Evolutionary conservation across 2,329 filamentous ascomycete genomes (phyloP).

Genomic region (Apiospora pterosperma): DNA sequence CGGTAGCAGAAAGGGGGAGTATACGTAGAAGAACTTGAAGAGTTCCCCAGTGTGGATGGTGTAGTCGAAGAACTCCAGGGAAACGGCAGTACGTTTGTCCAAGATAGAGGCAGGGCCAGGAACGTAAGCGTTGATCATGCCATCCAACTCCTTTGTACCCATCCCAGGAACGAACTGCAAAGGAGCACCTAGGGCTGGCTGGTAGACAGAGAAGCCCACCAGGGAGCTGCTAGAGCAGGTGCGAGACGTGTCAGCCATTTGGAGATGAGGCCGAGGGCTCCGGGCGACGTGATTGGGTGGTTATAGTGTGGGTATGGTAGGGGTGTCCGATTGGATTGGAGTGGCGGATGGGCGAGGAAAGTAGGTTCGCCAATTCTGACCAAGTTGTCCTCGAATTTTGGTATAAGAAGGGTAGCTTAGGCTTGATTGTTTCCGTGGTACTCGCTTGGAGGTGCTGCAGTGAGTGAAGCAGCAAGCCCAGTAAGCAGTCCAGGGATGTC

Average conservation of each 20-base stretch:
- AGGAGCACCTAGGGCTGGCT: slow-evolving; percentile 52
- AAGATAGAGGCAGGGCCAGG: slow-evolving; percentile 48
- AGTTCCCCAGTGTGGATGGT: slow-evolving; percentile 50
- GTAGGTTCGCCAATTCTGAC: background rate
- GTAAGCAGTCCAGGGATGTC: background rate
- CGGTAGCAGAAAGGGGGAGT: slow-evolving; percentile 34
- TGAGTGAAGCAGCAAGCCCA: background rate
- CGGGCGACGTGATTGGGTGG: background rate
- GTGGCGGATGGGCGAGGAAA: background rate
- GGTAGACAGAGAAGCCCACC: slow-evolving; percentile 58
- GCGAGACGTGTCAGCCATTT: slow-evolving; percentile 26
- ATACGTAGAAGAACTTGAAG: slow-evolving; percentile 59
- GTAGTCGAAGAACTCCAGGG: slow-evolving; percentile 58
- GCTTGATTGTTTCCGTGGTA: background rate
- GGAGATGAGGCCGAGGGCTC: background rate
- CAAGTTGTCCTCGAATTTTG: background rate
- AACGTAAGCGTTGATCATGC: slow-evolving; percentile 56
- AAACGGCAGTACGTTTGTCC: slow-evolving; percentile 56
- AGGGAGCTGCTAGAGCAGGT: slow-evolving; percentile 30
- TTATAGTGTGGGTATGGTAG: background rate
- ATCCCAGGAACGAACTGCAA: slow-evolving; percentile 66
- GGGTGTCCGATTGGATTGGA: background rate
- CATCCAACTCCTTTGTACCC: slow-evolving; percentile 57
- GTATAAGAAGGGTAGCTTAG: background rate
- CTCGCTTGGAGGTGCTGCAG: background rate